Percentiles rank a stretch among this genome's conserved stretches.
Evolutionary conservation across 1,284 basidiomycete species (phyloP).

Genomic region (Xerocomus amazonicus): DNA sequence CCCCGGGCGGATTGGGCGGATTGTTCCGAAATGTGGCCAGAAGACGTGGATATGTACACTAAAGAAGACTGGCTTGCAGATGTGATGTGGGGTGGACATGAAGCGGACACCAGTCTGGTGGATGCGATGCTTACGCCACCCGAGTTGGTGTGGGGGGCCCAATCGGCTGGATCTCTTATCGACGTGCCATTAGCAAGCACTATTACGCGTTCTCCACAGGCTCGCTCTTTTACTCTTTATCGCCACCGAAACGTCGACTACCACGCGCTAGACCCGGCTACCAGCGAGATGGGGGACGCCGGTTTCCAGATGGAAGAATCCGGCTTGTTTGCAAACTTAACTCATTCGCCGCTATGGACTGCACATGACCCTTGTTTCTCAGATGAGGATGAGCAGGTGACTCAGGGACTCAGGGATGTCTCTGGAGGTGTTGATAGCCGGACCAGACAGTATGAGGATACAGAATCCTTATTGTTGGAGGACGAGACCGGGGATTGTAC

Average conservation of each 20-base stretch:
- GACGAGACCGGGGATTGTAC: background rate
- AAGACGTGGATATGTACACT: constrained; percentile 15
- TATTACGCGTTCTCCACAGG: constrained; percentile 13
- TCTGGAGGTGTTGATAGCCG: constrained; percentile 7
- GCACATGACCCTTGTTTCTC: constrained; percentile 12
- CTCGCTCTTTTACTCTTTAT: constrained; percentile 15
- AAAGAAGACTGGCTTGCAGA: constrained; percentile 17
- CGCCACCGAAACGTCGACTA: constrained; percentile 10
- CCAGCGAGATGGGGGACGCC: constrained; percentile 7
- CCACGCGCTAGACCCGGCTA: constrained; percentile 10
- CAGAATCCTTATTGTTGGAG: constrained; percentile 16
- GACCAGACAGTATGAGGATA: constrained; percentile 10
- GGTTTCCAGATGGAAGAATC: constrained; percentile 24
- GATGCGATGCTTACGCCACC: constrained; percentile 1
- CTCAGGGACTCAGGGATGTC: constrained; percentile 5
- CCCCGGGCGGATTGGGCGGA: constrained; percentile 1
- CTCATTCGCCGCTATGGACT: constrained; percentile 7
- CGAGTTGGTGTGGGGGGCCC: constrained; percentile 1
- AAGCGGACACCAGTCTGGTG: constrained; percentile 4
- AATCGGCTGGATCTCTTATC: constrained; percentile 31
- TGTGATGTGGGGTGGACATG: constrained; percentile 14
- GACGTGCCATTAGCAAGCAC: constrained; percentile 15
- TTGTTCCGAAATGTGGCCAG: constrained; percentile 1
- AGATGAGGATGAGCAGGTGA: constrained; percentile 17
- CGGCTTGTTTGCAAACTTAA: constrained; percentile 8